Evolutionary conservation across 139 green algal genomes (phyloP), one percentile per base, ranked within the genome.

Genomic region (Coelastrella sp.): DNA sequence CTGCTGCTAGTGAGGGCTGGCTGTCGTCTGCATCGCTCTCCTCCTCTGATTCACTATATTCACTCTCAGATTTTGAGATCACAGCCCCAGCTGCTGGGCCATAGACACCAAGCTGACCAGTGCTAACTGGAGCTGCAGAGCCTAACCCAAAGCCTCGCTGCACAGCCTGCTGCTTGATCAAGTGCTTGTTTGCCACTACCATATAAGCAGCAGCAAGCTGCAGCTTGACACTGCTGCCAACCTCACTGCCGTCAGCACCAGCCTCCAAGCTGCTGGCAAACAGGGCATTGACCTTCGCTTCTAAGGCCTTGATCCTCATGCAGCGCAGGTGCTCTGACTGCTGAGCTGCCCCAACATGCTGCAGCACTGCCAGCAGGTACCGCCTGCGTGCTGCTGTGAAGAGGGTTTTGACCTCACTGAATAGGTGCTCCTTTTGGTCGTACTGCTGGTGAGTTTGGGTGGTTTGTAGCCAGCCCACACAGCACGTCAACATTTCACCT

Each of bases 401-500:
- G 3, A 83, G 20, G 3, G 14, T 11, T 23, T 74, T 73, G 7
- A 89, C 2, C 73, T 89, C 84, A 4, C 84, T 74, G 19, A 71
- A n/a, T 17, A 89, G 47, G 32, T 74, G 71, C 54, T 89, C 68
- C n/a, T 60, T 47, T 19, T 82, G 84, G 13, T 89, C 54, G 20
- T n/a, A 74, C 17, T 89, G 84, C 10, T 82, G 83, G 22, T 88
- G 84, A 54, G 23, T n/a, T 23, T 87, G 81, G 2, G 14, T 19
- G 5, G 5, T 47, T 56, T 83, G 84, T 8, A 82, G 54, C 11
- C 71, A 74, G 16, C 11, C 68, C 8, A 89, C 47, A 58, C 84
- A 89, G 57, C 84, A 20, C 4, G 84, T 89, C 47, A 82, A 20
- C 84, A 89, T 77, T 57, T 89, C 54, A 17, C 84, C 84, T 89